phyloP scores from a whole-genome alignment of 106 monocot species.

The Allium sativum region DNA sequence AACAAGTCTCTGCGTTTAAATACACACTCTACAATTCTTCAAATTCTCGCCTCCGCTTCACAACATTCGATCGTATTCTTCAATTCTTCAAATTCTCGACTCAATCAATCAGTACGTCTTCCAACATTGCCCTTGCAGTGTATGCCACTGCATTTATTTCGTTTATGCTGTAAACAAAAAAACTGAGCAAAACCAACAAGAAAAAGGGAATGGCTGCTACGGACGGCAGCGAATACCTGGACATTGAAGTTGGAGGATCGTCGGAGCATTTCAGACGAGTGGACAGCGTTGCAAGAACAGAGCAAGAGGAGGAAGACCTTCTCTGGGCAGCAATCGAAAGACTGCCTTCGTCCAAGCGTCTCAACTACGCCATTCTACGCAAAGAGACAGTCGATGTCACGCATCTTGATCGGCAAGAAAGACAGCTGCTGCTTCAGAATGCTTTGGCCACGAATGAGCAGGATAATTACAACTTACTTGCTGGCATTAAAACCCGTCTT shows the following conservation, averaged over 20 bases:
- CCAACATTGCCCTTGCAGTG: too few species aligned
- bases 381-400: constrained; percentile 22
- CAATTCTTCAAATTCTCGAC: too few species aligned
- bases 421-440: constrained; percentile 20
- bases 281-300: constrained; percentile 22
- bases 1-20: too few species aligned
- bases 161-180: too few species aligned
- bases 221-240: constrained; percentile 24
- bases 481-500: constrained; percentile 20
- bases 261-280: constrained; percentile 14
- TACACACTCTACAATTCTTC: too few species aligned
- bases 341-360: constrained; percentile 5
- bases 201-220: constrained; percentile 3
- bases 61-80: too few species aligned
- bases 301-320: constrained; percentile 15
- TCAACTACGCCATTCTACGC: constrained; percentile 24
- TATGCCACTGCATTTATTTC: too few species aligned
- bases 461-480: constrained; percentile 48
- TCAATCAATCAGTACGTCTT: too few species aligned
- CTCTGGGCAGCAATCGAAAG: constrained; percentile 18
- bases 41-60: too few species aligned
- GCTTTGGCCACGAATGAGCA: constrained; percentile 47
- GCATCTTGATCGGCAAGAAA: constrained; percentile 30
- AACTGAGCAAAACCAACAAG: background rate
- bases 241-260: constrained; percentile 16